Percentiles rank a stretch among this genome's conserved stretches.
These are phyloP conservation scores for Prunus mume DNA, from an alignment of 306 rosid species.

Conservation along the genomic window DNA sequence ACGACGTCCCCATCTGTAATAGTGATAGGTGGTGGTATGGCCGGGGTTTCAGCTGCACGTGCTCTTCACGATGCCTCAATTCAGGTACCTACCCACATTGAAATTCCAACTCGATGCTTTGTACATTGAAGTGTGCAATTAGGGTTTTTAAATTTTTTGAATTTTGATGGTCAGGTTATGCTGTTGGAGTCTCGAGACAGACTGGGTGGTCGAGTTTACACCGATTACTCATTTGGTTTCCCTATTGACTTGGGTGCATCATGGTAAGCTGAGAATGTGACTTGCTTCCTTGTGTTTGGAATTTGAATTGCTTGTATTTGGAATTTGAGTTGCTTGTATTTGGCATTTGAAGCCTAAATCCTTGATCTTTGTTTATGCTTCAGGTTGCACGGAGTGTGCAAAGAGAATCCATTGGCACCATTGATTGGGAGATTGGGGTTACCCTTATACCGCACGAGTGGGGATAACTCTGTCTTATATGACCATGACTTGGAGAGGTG, in stretches of 20 bases:
- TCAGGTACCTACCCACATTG: slow-evolving; percentile 56
- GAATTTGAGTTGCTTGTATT: not conserved
- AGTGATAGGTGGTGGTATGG: slow-evolving; percentile 92
- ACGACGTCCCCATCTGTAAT: slow-evolving; percentile 83
- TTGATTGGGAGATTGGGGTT: slow-evolving; percentile 87
- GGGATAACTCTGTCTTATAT: slow-evolving; percentile 92
- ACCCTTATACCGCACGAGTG: slow-evolving; percentile 94
- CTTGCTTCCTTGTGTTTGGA: not conserved
- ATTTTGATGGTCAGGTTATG: slow-evolving; percentile 58
- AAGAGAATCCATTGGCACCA: slow-evolving; percentile 95
- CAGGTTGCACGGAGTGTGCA: slow-evolving; percentile 98
- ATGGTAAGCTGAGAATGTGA: slow-evolving; percentile 49
- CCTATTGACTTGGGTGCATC: slow-evolving; percentile 97
- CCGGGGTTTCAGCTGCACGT: slow-evolving; percentile 92
- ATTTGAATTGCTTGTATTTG: not conserved
- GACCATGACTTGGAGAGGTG: slow-evolving; percentile 98
- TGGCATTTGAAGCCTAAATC: not conserved
- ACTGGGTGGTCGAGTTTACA: slow-evolving; percentile 87
- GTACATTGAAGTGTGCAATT: not conserved
- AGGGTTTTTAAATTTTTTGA: not conserved
- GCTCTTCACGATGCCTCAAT: slow-evolving; percentile 88
- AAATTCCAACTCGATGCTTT: not conserved
- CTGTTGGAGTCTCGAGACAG: slow-evolving; percentile 86
- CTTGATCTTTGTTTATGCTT: slow-evolving; percentile 4
- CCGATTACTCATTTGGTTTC: slow-evolving; percentile 94